These are phyloP conservation scores for Neurospora terricola DNA, from an alignment of 495 filamentous ascomycete species.

Conservation along the genomic window DNA sequence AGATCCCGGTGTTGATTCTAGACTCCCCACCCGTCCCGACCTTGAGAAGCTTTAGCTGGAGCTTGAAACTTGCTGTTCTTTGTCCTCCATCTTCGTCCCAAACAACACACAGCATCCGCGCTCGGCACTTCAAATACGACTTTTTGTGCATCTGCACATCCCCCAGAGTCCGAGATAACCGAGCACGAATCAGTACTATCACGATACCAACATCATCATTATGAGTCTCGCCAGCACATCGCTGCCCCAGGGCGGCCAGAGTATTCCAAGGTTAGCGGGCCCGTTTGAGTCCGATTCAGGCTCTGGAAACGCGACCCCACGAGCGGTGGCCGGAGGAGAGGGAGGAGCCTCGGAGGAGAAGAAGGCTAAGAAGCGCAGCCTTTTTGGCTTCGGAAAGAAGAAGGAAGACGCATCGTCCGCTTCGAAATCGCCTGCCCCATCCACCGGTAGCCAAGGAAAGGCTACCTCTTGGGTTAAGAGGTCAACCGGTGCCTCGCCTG, in stretches of 20 bases:
- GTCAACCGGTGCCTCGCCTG: constrained; percentile 31
- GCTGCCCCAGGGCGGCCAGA: constrained; percentile 7
- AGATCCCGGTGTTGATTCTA: background rate
- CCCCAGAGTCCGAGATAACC: background rate
- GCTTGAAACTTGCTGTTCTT: background rate
- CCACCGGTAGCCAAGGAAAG: constrained; percentile 8
- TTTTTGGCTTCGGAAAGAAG: constrained; percentile 61
- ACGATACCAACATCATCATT: background rate
- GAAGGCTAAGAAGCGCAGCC: constrained; percentile 40
- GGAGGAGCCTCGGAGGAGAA: constrained; percentile 17
- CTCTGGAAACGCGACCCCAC: constrained; percentile 27
- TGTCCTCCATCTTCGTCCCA: background rate
- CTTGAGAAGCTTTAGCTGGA: background rate
- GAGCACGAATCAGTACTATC: background rate
- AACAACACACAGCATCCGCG: background rate
- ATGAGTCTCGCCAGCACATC: constrained; percentile 20
- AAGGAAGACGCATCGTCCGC: constrained; percentile 42
- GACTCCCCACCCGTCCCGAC: background rate
- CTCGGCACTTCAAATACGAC: background rate
- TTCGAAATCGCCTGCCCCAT: constrained; percentile 20
- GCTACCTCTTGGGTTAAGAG: constrained; percentile 14
- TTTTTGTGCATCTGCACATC: background rate
- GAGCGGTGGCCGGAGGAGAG: constrained; percentile 16
- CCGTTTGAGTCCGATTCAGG: constrained; percentile 18
- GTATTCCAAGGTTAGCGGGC: constrained; percentile 21